phyloP scores from a whole-genome alignment of 306 rosid genomes.

The Amphicarpaea edgeworthii region DNA sequence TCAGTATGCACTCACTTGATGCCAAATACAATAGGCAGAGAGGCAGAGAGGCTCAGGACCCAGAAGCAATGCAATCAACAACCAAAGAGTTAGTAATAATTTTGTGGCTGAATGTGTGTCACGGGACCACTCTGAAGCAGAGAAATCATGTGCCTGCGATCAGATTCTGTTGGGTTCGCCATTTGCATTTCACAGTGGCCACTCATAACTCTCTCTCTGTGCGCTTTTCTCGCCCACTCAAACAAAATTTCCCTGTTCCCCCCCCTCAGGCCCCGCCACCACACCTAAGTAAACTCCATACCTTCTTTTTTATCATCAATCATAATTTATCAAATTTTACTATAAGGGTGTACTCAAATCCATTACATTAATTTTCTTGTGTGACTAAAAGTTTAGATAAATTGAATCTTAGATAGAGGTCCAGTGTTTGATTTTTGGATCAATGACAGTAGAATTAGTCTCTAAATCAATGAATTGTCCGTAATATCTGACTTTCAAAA shows the following conservation, averaged over 20 bases:
- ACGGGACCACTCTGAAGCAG: conserved; percentile 53
- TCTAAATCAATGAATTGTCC: no score
- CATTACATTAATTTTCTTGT: no score
- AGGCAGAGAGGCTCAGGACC: not conserved
- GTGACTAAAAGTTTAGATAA: no score
- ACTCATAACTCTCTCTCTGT: conserved; percentile 42
- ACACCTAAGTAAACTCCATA: not conserved
- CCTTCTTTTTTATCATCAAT: not conserved
- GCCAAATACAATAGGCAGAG: conserved; percentile 9
- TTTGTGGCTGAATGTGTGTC: conserved; percentile 31
- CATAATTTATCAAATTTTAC: no score
- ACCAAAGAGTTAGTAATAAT: not conserved
- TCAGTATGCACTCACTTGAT: conserved; percentile 7
- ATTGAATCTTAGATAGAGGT: no score
- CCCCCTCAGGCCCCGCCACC: conserved; percentile 31
- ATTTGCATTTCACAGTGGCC: conserved; percentile 52
- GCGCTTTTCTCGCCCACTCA: conserved; percentile 37
- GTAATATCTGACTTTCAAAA: no score
- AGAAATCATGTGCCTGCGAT: conserved; percentile 49
- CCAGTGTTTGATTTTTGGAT: no score
- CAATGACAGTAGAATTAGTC: no score
- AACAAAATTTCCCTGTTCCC: conserved; percentile 10
- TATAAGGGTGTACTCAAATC: no score
- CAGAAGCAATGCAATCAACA: not conserved
- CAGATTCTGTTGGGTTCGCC: conserved; percentile 57